Evolutionary conservation across 78 protist species (phyloP).

Genomic region (Diacronema lutheri): DNA sequence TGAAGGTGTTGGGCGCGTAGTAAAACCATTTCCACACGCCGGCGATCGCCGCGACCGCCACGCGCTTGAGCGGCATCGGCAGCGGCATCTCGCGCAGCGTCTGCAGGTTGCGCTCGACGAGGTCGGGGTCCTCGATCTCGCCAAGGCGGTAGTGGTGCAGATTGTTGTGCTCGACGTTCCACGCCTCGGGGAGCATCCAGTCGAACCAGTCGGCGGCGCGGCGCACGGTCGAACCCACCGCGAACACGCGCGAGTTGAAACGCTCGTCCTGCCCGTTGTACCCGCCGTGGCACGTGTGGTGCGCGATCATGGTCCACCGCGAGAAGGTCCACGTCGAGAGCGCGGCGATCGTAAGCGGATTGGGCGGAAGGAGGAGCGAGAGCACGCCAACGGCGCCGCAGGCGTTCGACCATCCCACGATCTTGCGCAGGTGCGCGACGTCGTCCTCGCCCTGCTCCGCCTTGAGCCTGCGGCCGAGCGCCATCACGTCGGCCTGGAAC

Average conservation of each 20-base stretch:
- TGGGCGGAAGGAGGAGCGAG: not conserved
- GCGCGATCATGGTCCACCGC: conserved; percentile 47
- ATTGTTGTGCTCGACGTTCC: conserved; percentile 58
- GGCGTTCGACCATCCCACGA: conserved; percentile 20
- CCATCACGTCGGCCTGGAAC: not conserved
- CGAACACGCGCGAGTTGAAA: conserved; percentile 20
- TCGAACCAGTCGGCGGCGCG: conserved; percentile 49
- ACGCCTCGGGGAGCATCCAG: conserved; percentile 62
- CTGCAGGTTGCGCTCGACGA: conserved; percentile 27
- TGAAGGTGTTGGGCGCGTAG: conserved; percentile 53
- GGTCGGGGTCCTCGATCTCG: conserved; percentile 31
- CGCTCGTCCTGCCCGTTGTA: too few relatives aligned
- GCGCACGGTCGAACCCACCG: conserved; percentile 1
- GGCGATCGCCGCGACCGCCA: conserved; percentile 3
- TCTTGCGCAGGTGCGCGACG: conserved; percentile 27
- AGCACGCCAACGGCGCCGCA: conserved; percentile 22
- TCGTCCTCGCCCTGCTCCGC: conserved; percentile 27
- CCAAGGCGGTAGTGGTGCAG: conserved; percentile 49
- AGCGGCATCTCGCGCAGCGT: not conserved
- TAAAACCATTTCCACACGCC: conserved; percentile 56
- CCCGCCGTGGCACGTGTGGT: conserved; percentile 56
- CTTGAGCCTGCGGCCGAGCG: conserved; percentile 21
- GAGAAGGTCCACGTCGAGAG: conserved; percentile 34
- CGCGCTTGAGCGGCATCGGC: conserved; percentile 1
- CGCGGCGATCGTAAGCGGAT: conserved; percentile 5